These are phyloP conservation scores for Aspergillus campestris DNA, from an alignment of 495 filamentous ascomycete genomes.

Conservation along the genomic window DNA sequence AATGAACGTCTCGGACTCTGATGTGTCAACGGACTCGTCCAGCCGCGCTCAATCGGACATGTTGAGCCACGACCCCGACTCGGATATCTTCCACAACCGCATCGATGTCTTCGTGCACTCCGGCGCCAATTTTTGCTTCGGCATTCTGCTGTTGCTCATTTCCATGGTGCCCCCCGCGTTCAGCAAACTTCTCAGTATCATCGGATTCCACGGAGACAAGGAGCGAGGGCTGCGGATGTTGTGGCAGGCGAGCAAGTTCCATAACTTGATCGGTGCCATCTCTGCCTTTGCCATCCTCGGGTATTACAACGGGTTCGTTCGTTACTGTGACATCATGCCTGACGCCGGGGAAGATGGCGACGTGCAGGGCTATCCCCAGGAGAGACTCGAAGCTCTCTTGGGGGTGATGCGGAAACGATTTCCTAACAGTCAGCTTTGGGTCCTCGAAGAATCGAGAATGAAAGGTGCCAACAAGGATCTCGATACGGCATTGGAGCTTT, in stretches of 20 bases:
- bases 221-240: slow-evolving; percentile 76
- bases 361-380: slow-evolving; percentile 62
- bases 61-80: slow-evolving; percentile 41
- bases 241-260: slow-evolving; percentile 83
- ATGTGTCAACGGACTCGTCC: slow-evolving; percentile 11
- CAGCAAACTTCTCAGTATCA: slow-evolving; percentile 70
- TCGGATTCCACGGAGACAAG: slow-evolving; percentile 88
- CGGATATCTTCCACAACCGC: slow-evolving; percentile 53
- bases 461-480: slow-evolving; percentile 58
- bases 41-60: slow-evolving; percentile 16
- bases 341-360: slow-evolving; percentile 43
- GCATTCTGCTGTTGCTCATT: slow-evolving; percentile 73
- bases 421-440: slow-evolving; percentile 78
- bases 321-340: slow-evolving; percentile 81
- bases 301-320: slow-evolving; percentile 80
- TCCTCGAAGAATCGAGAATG: slow-evolving; percentile 82
- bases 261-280: slow-evolving; percentile 86
- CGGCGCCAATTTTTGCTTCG: slow-evolving; percentile 81
- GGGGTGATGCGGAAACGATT: slow-evolving; percentile 67
- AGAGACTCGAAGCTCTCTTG: slow-evolving; percentile 60
- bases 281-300: slow-evolving; percentile 71
- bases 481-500: slow-evolving; percentile 55
- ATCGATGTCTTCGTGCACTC: slow-evolving; percentile 85
- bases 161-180: slow-evolving; percentile 90
- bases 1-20: neutral